phyloP scores from a whole-genome alignment of 2,329 filamentous ascomycete species.

The Thielaviopsis cerberus region DNA sequence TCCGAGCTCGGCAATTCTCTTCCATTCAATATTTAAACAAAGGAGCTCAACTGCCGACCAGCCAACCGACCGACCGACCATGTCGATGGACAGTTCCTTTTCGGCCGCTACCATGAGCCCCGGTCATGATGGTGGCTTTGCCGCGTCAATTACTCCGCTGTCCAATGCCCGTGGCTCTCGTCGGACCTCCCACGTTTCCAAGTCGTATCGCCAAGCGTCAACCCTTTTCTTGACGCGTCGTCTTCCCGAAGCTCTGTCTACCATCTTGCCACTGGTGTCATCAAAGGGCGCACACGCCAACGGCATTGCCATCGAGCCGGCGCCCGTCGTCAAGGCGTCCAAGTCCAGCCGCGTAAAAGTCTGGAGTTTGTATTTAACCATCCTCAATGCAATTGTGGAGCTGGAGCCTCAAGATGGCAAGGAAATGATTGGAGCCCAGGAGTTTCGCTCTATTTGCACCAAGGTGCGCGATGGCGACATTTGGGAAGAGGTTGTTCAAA shows the following conservation, averaged over 20 bases:
- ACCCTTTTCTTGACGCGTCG: slow-evolving; percentile 89
- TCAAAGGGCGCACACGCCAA: slow-evolving; percentile 31
- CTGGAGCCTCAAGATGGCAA: slow-evolving; percentile 81
- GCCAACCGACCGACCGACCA: slow-evolving; percentile 14
- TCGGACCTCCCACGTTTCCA: slow-evolving; percentile 59
- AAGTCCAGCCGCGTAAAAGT: slow-evolving; percentile 78
- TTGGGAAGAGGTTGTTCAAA: slow-evolving; percentile 83
- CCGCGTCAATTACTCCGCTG: slow-evolving; percentile 52
- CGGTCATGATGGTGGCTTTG: slow-evolving; percentile 25
- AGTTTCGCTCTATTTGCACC: slow-evolving; percentile 64
- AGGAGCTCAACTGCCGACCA: neutral
- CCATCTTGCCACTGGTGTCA: slow-evolving; percentile 64
- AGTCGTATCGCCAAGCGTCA: slow-evolving; percentile 83
- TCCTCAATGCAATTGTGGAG: slow-evolving; percentile 79
- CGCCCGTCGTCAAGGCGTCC: slow-evolving; percentile 63
- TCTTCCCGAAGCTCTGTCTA: slow-evolving; percentile 72
- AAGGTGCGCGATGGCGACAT: slow-evolving; percentile 77
- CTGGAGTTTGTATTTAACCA: slow-evolving; percentile 90
- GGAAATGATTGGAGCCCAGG: slow-evolving; percentile 63
- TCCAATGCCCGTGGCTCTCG: slow-evolving; percentile 37
- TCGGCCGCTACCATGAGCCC: slow-evolving; percentile 28
- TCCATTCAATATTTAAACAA: neutral
- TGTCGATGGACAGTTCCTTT: slow-evolving; percentile 26
- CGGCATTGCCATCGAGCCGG: slow-evolving; percentile 31
- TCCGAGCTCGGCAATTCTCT: neutral